These are phyloP conservation scores for Gentiana dahurica DNA, from an alignment of 257 asterid genomes.

Conservation along the genomic window DNA sequence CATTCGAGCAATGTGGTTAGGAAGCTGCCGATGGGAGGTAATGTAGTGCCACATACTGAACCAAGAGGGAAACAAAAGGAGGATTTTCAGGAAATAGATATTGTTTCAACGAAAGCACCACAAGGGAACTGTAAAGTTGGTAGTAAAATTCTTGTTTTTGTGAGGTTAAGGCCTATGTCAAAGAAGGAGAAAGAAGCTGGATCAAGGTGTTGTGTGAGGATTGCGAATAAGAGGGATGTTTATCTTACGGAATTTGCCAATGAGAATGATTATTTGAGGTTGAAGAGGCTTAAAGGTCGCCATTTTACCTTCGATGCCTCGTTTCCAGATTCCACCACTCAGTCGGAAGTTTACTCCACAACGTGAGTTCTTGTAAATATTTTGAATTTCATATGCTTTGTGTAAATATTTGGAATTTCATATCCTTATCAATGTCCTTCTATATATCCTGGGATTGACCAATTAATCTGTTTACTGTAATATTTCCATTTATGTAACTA, in stretches of 20 bases:
- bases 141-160: slow-evolving; percentile 56
- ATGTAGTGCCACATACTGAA: slow-evolving; percentile 18
- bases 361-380: slow-evolving; percentile 32
- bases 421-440: neutral
- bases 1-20: slow-evolving; percentile 24
- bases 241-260: slow-evolving; percentile 38
- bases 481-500: too few species aligned
- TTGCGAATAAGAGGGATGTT: slow-evolving; percentile 46
- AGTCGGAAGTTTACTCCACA: slow-evolving; percentile 44
- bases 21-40: slow-evolving; percentile 31
- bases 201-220: slow-evolving; percentile 42
- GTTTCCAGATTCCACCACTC: slow-evolving; percentile 46
- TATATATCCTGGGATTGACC: too few species aligned
- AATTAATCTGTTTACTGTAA: too few species aligned
- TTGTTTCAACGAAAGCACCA: neutral
- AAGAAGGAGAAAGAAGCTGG: slow-evolving; percentile 54
- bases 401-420: neutral
- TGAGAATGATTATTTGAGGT: slow-evolving; percentile 51
- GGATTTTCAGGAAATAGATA: slow-evolving; percentile 13
- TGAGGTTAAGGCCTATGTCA: slow-evolving; percentile 52
- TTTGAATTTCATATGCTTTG: neutral
- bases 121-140: slow-evolving; percentile 1
- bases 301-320: slow-evolving; percentile 61
- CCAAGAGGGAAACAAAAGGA: slow-evolving; percentile 20
- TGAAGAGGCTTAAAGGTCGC: slow-evolving; percentile 48